These are phyloP conservation scores for Ascodesmis nigricans DNA, from an alignment of 495 filamentous ascomycete species.

Conservation along the genomic window DNA sequence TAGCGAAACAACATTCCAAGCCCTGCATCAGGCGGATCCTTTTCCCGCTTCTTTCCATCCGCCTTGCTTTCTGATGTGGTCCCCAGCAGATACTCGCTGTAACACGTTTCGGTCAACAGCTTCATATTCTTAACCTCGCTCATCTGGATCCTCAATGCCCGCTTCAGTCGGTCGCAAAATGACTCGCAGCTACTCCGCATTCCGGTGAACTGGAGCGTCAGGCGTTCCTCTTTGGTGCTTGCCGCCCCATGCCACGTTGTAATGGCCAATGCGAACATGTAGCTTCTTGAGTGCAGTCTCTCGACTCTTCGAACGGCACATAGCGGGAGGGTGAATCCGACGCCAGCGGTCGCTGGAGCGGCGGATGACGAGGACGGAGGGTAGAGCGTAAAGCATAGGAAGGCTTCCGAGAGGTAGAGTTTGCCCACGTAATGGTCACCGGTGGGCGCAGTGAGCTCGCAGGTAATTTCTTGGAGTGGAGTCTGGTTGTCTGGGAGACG, in stretches of 20 bases:
- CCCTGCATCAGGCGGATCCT: conserved; percentile 61
- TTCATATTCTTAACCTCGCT: conserved; percentile 68
- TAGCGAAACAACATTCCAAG: conserved; percentile 85
- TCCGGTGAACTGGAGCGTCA: conserved; percentile 75
- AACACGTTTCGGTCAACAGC: conserved; percentile 56
- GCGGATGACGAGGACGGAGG: conserved; percentile 47
- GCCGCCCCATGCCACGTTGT: conserved; percentile 80
- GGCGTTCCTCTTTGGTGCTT: conserved; percentile 44
- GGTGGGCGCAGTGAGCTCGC: conserved; percentile 65
- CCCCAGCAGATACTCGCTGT: conserved; percentile 75
- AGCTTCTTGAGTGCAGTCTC: conserved; percentile 68
- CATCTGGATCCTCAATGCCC: conserved; percentile 60
- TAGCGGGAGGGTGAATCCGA: conserved; percentile 89
- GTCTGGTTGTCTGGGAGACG: conserved; percentile 78
- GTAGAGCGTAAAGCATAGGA: conserved; percentile 87
- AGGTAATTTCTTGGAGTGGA: conserved; percentile 84
- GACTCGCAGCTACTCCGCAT: conserved; percentile 74
- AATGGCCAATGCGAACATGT: conserved; percentile 78
- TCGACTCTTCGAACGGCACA: conserved; percentile 82
- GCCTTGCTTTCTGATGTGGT: conserved; percentile 20
- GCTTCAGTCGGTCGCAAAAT: conserved; percentile 90
- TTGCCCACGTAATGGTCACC: conserved; percentile 83
- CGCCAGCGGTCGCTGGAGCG: conserved; percentile 74
- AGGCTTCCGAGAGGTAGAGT: conserved; percentile 81
- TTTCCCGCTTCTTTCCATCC: conserved; percentile 33